Evolutionary conservation across 2,329 filamentous ascomycete genomes (phyloP), one percentile per base, ranked within the genome.

Genomic region (Daldinia eschscholtzii): DNA sequence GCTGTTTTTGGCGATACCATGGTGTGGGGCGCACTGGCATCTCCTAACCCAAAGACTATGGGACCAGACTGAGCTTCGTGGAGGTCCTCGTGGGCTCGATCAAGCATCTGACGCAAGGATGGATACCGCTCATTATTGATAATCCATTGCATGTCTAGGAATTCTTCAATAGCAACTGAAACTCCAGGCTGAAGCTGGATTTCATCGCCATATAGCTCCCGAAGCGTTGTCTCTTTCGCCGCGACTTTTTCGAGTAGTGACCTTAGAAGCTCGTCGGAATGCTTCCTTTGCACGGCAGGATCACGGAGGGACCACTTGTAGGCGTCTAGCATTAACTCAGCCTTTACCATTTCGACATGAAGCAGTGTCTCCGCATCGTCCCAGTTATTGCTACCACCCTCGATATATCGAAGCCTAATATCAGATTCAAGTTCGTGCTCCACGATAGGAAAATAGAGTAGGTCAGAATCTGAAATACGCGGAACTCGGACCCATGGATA

Each of bases 281-380:
- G 18, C 6, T 23, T 23, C 6, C 5, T 15, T 30, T 42, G 53
- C 7, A 42, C 13, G 9, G 28, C 23, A 39, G 20, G 37, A 30
- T 57, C 10, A 0, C 53, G 44, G 6, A 72, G 44, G n/a, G 57
- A 57, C 9, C 52, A 58, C 10, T 58, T 35, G 6, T 72, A 70
- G 2, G 56, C 56, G 15, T 65, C 55, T 13, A 72, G 68, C 3
- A 52, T 65, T 23, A 65, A 58, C n/a, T 70, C 68, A 3, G 66
- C 61, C 20, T 63, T 60, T 6, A 67, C 68, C 10, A 71, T n/a
- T 28, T 71, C 70, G 0, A 48, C 18, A n/a, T 72, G 57, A 2
- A 71, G 20, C 13, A 72, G 15, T 4, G 12, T 28, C 39, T 66
- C 60, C 1, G 44, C 13, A 6, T 33, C 9, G 9, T 33, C 33